Conservation (phyloP, 2,329 filamentous ascomycete genomes). For the Aureobasidium leucospermi region DNA sequence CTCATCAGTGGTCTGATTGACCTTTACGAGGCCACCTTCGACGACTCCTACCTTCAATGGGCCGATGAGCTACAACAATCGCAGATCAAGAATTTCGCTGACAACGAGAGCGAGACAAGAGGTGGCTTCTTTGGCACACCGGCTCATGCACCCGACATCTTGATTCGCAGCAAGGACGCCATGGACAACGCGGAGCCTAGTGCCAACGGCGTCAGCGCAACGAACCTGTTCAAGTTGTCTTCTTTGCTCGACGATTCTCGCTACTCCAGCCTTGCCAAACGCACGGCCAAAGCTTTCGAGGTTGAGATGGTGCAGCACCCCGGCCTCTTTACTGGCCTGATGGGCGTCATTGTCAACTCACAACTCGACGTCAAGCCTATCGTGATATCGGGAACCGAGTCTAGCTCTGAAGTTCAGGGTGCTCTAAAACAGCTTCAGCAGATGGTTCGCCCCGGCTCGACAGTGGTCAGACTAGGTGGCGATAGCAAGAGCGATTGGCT, state of each 20-base stretch:
- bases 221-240: constrained; percentile 77
- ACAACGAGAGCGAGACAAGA: constrained; percentile 38
- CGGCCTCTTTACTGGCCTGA: constrained; percentile 77
- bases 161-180: constrained; percentile 86
- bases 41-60: constrained; percentile 69
- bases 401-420: constrained; percentile 30
- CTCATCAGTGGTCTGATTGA: constrained; percentile 75
- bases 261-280: constrained; percentile 59
- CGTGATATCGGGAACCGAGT: constrained; percentile 42
- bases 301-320: constrained; percentile 89
- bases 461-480: constrained; percentile 32
- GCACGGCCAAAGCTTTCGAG: constrained; percentile 79
- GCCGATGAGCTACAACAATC: constrained; percentile 72
- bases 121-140: constrained; percentile 67
- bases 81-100: constrained; percentile 73
- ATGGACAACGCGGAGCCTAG: constrained; percentile 91
- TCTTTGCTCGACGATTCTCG: constrained; percentile 58
- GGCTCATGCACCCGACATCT: constrained; percentile 55
- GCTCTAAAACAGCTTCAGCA: constrained; percentile 35
- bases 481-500: constrained; percentile 40
- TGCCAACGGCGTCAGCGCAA: constrained; percentile 78
- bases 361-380: constrained; percentile 60
- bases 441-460: constrained; percentile 30
- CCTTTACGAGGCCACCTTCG: constrained; percentile 74
- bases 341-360: constrained; percentile 67